These are phyloP conservation scores for Globisporangium emineosum DNA, from an alignment of 352 stramenopile species.

Conservation along the genomic window DNA sequence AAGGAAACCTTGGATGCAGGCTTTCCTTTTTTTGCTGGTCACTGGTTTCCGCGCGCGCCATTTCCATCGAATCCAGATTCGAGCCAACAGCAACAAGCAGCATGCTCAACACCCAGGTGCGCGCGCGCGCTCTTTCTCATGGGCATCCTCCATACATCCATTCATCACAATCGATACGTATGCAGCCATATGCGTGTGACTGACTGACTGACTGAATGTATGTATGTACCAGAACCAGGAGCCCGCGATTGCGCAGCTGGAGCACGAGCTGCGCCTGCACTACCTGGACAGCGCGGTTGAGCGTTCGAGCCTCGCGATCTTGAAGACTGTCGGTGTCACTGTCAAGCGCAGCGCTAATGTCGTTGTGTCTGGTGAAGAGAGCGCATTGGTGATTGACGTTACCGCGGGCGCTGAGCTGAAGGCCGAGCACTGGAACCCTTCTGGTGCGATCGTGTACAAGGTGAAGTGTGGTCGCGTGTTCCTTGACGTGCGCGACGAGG, in stretches of 20 bases:
- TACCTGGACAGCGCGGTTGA: slow-evolving; percentile 66
- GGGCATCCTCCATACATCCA: no score
- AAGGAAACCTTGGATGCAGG: background rate
- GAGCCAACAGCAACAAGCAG: background rate
- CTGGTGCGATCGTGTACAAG: slow-evolving; percentile 28
- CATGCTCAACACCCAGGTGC: slow-evolving; percentile 5
- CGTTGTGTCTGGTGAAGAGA: background rate
- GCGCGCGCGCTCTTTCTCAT: background rate
- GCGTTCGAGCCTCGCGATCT: slow-evolving; percentile 54
- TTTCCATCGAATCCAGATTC: background rate
- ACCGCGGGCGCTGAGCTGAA: slow-evolving; percentile 22
- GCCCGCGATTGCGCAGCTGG: slow-evolving; percentile 10
- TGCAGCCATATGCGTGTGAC: background rate
- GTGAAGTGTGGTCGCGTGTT: slow-evolving; percentile 40
- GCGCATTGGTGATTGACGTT: slow-evolving; percentile 16
- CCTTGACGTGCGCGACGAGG: slow-evolving; percentile 67
- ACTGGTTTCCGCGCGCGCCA: background rate
- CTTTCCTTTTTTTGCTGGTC: background rate
- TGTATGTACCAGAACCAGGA: slow-evolving; percentile 1
- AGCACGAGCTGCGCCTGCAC: slow-evolving; percentile 45
- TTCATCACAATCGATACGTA: no score
- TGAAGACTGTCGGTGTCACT: slow-evolving; percentile 48
- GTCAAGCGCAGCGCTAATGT: slow-evolving; percentile 10
- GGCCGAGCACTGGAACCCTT: slow-evolving; percentile 45
- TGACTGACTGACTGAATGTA: background rate